These are phyloP conservation scores for Chlamydomonas sp. DNA, from an alignment of 139 green algal species.

Conservation along the genomic window DNA sequence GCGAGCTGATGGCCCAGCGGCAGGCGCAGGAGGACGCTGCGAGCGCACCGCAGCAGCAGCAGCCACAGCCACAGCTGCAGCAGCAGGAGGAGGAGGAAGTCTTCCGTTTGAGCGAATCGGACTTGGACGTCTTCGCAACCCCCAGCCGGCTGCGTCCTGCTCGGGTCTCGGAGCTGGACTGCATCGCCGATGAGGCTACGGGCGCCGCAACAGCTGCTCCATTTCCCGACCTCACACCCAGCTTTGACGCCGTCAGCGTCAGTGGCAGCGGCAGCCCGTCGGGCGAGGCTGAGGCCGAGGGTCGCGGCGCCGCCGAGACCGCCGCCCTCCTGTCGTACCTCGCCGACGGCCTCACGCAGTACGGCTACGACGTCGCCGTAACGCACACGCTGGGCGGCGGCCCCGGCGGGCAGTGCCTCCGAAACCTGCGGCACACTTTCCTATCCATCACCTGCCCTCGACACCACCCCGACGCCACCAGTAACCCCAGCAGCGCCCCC, in stretches of 20 bases:
- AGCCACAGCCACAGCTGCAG: neutral
- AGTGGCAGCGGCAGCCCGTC: neutral
- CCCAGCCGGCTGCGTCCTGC: no score
- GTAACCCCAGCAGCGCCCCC: neutral
- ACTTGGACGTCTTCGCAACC: neutral
- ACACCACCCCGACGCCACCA: neutral
- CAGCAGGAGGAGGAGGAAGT: no score
- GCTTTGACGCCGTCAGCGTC: neutral
- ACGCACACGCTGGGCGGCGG: constrained; percentile 27
- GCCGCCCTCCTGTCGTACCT: constrained; percentile 14
- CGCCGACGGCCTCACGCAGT: constrained; percentile 9
- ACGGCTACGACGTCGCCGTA: constrained; percentile 26
- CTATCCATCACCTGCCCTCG: constrained; percentile 44
- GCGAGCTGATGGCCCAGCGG: constrained; percentile 1
- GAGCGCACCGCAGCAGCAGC: neutral
- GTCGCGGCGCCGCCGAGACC: neutral
- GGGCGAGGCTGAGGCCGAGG: neutral
- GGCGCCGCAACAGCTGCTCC: neutral
- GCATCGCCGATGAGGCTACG: neutral
- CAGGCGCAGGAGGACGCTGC: neutral
- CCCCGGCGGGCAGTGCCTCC: constrained; percentile 59
- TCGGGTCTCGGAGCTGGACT: neutral
- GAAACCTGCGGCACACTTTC: constrained; percentile 76
- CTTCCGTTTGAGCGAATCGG: no score
- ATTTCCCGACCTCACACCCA: neutral